phyloP scores from a whole-genome alignment of 345 rosid genomes.

The Hibiscus tridactylites region DNA sequence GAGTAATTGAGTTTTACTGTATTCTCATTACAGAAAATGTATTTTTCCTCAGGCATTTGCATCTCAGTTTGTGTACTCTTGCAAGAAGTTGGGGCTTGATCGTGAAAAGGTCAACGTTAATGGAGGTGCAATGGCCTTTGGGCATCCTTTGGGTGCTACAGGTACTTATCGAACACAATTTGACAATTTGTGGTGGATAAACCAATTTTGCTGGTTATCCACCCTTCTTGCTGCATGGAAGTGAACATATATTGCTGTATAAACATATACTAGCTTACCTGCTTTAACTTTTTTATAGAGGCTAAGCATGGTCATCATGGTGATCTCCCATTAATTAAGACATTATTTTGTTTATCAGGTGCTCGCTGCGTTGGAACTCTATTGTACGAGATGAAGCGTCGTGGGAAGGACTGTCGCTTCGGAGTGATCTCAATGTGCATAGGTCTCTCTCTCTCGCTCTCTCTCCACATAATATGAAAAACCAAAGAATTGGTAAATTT shows the following conservation, averaged over 20 bases:
- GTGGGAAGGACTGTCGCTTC: slow-evolving; percentile 75
- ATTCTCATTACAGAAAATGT: neutral
- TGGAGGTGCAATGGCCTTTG: slow-evolving; percentile 93
- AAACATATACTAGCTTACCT: neutral
- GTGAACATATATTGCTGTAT: neutral
- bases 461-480: neutral
- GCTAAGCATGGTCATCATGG: neutral
- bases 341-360: slow-evolving; percentile 34
- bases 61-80: slow-evolving; percentile 77
- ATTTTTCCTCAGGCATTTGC: slow-evolving; percentile 74
- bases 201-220: neutral
- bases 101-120: slow-evolving; percentile 75
- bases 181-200: neutral
- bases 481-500: neutral
- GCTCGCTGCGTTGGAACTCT: slow-evolving; percentile 86
- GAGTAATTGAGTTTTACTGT: neutral
- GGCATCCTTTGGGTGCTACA: slow-evolving; percentile 96
- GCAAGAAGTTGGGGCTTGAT: slow-evolving; percentile 72
- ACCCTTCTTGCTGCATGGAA: neutral
- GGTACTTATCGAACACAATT: slow-evolving; percentile 30
- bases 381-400: slow-evolving; percentile 82
- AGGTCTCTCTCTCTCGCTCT: slow-evolving; percentile 29
- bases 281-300: neutral
- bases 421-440: slow-evolving; percentile 98
- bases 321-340: neutral